These are phyloP conservation scores for Euphorbia pulcherrima DNA, from an alignment of 345 rosid species.

Conservation along the genomic window DNA sequence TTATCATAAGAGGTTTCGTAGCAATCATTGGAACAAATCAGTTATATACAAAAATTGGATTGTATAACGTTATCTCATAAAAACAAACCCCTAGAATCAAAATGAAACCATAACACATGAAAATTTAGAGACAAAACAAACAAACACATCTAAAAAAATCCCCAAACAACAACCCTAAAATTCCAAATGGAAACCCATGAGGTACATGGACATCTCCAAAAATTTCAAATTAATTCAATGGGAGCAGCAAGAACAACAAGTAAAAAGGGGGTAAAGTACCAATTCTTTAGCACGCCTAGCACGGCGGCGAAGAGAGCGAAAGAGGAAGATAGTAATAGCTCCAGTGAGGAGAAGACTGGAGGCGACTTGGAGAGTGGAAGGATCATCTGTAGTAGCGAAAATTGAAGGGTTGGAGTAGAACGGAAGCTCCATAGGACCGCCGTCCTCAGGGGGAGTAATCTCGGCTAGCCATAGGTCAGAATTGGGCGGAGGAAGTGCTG, in stretches of 20 bases:
- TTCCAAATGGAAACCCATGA: not conserved
- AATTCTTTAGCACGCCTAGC: constrained; percentile 72
- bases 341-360: constrained; percentile 86
- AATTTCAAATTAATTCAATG: not conserved
- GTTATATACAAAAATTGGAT: not conserved
- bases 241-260: not conserved
- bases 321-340: constrained; percentile 73
- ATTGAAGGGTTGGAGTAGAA: constrained; percentile 45
- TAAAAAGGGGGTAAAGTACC: constrained; percentile 27
- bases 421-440: constrained; percentile 72
- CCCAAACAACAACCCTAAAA: not conserved
- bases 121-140: not conserved
- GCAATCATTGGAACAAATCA: not conserved
- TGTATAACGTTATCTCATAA: not conserved
- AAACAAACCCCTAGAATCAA: not conserved
- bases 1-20: no score
- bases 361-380: constrained; percentile 68
- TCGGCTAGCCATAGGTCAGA: constrained; percentile 32
- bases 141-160: not conserved
- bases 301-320: constrained; percentile 80
- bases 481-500: constrained; percentile 16
- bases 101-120: not conserved
- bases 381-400: constrained; percentile 71
- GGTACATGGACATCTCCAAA: no score
- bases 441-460: constrained; percentile 34